Conservation (phyloP, 1,139 yeast species). For the Saccharomyces hybrid region DNA sequence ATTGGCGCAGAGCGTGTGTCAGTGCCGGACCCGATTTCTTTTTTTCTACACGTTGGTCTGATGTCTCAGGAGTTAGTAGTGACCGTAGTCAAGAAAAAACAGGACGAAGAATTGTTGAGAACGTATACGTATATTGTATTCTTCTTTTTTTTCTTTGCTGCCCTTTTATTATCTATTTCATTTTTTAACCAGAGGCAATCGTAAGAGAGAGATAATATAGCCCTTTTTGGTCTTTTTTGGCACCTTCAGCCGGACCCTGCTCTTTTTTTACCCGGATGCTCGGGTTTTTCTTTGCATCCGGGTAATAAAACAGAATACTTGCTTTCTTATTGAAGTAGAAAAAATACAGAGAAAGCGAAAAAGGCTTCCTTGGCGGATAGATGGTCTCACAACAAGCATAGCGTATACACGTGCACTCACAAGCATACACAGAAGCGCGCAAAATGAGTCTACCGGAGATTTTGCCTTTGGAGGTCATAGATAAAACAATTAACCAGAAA, state of each 20-base stretch:
- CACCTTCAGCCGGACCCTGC: background rate
- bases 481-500: constrained; percentile 73
- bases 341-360: background rate
- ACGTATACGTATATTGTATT: background rate
- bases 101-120: background rate
- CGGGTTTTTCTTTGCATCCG: background rate
- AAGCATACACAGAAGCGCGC: background rate
- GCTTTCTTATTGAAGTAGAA: background rate
- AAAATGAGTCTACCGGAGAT: constrained; percentile 8
- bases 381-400: background rate
- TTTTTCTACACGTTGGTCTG: background rate
- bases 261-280: background rate
- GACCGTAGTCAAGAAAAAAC: background rate
- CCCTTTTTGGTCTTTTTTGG: background rate
- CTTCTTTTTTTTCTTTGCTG: too few relatives aligned
- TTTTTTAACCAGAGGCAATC: background rate
- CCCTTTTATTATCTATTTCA: background rate
- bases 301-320: background rate
- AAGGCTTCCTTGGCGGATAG: background rate
- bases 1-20: background rate
- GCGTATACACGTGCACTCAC: background rate
- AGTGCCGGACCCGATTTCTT: background rate
- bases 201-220: background rate
- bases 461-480: constrained; percentile 79
- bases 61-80: background rate